Evolutionary conservation across 495 filamentous ascomycete genomes (phyloP).

Genomic region (Tuber brumale): DNA sequence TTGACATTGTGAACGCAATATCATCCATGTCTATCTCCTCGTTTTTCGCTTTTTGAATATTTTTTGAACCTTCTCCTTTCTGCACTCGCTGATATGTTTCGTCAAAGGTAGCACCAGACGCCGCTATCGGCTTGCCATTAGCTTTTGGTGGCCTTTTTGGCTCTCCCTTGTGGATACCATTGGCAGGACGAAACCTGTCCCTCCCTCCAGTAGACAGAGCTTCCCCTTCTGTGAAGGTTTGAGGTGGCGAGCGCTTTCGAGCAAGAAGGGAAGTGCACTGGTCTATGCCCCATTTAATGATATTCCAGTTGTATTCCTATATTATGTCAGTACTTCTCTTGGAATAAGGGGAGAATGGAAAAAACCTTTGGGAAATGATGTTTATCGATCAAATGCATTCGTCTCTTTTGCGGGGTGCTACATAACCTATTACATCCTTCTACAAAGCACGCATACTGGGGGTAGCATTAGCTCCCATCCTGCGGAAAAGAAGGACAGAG

Average conservation of each 20-base stretch:
- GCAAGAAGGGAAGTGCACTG: constrained; percentile 69
- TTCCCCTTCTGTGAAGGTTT: constrained; percentile 34
- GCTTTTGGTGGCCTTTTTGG: neutral
- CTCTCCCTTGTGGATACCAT: neutral
- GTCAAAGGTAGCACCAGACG: neutral
- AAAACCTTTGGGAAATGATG: constrained; percentile 77
- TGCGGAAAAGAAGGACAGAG: neutral
- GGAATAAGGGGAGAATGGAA: neutral
- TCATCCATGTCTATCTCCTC: constrained; percentile 61
- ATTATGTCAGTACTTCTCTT: constrained; percentile 10
- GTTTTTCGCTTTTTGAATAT: constrained; percentile 21
- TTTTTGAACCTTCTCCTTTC: constrained; percentile 13
- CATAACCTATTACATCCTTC: constrained; percentile 83
- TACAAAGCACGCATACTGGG: constrained; percentile 82
- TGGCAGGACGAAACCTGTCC: constrained; percentile 10
- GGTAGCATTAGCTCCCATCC: constrained; percentile 11
- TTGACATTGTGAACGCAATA: constrained; percentile 72
- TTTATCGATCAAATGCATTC: constrained; percentile 85
- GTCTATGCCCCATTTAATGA: constrained; percentile 84
- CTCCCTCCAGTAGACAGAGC: constrained; percentile 25
- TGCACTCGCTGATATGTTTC: constrained; percentile 10
- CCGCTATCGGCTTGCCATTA: neutral
- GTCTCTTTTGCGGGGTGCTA: constrained; percentile 71
- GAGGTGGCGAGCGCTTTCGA: constrained; percentile 46
- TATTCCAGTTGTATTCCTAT: constrained; percentile 78